These are phyloP conservation scores for Gnetum montanum DNA, from an alignment of 75 land plant species.

Conservation along the genomic window DNA sequence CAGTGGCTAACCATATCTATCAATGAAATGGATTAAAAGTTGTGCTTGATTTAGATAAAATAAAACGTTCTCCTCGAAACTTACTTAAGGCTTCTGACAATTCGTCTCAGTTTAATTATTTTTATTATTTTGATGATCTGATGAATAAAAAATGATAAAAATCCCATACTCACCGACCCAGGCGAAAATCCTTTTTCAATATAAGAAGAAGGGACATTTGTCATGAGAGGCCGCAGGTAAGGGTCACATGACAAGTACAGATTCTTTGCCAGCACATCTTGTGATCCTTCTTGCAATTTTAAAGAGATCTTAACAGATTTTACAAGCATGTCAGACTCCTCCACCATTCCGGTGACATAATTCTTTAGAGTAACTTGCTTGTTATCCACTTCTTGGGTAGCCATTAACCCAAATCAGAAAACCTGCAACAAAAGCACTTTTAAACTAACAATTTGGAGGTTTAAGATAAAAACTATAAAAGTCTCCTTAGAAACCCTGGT, in stretches of 20 bases:
- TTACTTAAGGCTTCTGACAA: no score
- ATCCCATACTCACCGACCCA: constrained; percentile 25
- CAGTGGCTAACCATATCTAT: no score
- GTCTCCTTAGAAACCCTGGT: no score
- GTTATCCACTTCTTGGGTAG: constrained; percentile 9
- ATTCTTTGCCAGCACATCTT: constrained; percentile 32
- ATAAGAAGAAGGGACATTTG: constrained; percentile 13
- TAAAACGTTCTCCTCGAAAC: no score
- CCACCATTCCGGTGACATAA: constrained; percentile 6
- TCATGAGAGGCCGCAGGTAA: constrained; percentile 32
- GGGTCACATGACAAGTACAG: constrained; percentile 40
- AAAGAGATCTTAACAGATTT: background rate
- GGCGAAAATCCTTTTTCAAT: constrained; percentile 15
- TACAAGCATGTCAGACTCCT: constrained; percentile 22
- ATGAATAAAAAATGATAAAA: no score
- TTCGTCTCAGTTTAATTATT: no score
- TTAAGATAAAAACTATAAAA: no score
- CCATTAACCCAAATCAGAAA: background rate
- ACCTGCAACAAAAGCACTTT: constrained; percentile 4
- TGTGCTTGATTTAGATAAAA: no score
- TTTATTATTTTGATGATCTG: no score
- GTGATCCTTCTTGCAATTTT: constrained; percentile 6
- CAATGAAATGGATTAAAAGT: no score
- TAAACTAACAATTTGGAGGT: no score
- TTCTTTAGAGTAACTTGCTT: constrained; percentile 22